Percentiles rank a stretch among this genome's conserved stretches.
These are phyloP conservation scores for Claviceps spartinae DNA, from an alignment of 2,329 filamentous ascomycete species.

Conservation along the genomic window DNA sequence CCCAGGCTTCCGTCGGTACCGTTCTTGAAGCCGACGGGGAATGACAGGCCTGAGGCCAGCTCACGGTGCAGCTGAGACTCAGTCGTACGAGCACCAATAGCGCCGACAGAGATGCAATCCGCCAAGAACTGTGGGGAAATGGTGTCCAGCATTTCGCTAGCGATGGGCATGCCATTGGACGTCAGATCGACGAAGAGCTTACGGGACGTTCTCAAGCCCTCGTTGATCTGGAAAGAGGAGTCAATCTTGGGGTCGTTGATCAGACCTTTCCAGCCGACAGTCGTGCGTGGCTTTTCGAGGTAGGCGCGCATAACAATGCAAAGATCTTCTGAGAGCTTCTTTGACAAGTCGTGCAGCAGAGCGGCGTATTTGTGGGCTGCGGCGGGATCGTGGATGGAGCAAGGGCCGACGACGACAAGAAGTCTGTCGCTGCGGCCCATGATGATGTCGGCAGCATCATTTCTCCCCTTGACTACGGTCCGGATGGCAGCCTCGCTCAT, in stretches of 20 bases:
- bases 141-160: slow-evolving; percentile 96
- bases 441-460: slow-evolving; percentile 59
- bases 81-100: slow-evolving; percentile 90
- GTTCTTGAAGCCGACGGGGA: slow-evolving; percentile 99
- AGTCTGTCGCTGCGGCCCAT: slow-evolving; percentile 73
- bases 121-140: slow-evolving; percentile 97
- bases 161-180: slow-evolving; percentile 77
- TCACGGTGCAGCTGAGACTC: slow-evolving; percentile 95
- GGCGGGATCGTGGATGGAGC: slow-evolving; percentile 90
- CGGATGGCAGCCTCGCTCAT: slow-evolving; percentile 47
- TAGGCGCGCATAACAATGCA: slow-evolving; percentile 96
- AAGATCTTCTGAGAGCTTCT: slow-evolving; percentile 70
- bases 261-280: slow-evolving; percentile 96
- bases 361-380: slow-evolving; percentile 79
- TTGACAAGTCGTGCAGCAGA: slow-evolving; percentile 61
- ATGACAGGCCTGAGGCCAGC: slow-evolving; percentile 84
- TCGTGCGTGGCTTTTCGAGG: slow-evolving; percentile 96
- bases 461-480: slow-evolving; percentile 59
- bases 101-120: slow-evolving; percentile 87
- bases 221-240: slow-evolving; percentile 97
- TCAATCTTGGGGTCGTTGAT: slow-evolving; percentile 99
- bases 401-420: slow-evolving; percentile 87
- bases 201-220: slow-evolving; percentile 82
- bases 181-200: slow-evolving; percentile 91
- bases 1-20: slow-evolving; percentile 85